Conservation (phyloP, 2,329 filamentous ascomycete genomes). For the Ambrosiella xylebori region DNA sequence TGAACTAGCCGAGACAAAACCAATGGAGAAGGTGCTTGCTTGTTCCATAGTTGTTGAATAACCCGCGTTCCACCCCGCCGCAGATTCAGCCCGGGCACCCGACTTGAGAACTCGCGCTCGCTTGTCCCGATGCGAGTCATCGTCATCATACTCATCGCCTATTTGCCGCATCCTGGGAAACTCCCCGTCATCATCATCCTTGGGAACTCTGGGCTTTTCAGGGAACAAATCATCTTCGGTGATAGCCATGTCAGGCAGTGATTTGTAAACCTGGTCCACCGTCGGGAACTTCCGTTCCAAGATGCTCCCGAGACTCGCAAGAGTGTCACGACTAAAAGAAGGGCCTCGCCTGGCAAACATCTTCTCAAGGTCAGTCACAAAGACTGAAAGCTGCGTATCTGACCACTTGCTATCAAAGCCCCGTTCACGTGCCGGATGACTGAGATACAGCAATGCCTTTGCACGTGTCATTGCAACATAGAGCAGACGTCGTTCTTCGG, state of each 20-base stretch:
- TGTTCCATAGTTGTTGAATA: slow-evolving; percentile 47
- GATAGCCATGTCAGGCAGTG: slow-evolving; percentile 34
- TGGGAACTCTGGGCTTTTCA: slow-evolving; percentile 35
- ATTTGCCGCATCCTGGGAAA: not conserved
- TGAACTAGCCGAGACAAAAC: slow-evolving; percentile 43
- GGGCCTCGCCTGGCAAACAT: slow-evolving; percentile 47
- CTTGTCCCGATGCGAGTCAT: slow-evolving; percentile 14
- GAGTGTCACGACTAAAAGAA: slow-evolving; percentile 42
- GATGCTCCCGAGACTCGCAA: slow-evolving; percentile 54
- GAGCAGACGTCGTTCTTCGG: slow-evolving; percentile 74
- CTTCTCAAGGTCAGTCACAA: slow-evolving; percentile 16
- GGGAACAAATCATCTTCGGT: slow-evolving; percentile 54
- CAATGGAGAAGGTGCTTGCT: slow-evolving; percentile 41
- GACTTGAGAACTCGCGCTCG: slow-evolving; percentile 7
- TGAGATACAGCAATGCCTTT: slow-evolving; percentile 71
- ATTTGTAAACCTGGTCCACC: slow-evolving; percentile 34
- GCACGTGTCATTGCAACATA: slow-evolving; percentile 97
- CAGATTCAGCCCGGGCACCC: slow-evolving; percentile 19
- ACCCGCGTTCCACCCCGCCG: slow-evolving; percentile 24
- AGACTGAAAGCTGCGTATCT: slow-evolving; percentile 16
- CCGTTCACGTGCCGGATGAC: slow-evolving; percentile 36
- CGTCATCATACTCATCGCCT: slow-evolving; percentile 15
- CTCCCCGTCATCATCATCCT: slow-evolving; percentile 6
- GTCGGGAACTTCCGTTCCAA: slow-evolving; percentile 45
- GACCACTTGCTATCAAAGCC: not conserved